These are phyloP conservation scores for Colletotrichum sp. DNA, from an alignment of 2,329 filamentous ascomycete genomes.

Conservation along the genomic window DNA sequence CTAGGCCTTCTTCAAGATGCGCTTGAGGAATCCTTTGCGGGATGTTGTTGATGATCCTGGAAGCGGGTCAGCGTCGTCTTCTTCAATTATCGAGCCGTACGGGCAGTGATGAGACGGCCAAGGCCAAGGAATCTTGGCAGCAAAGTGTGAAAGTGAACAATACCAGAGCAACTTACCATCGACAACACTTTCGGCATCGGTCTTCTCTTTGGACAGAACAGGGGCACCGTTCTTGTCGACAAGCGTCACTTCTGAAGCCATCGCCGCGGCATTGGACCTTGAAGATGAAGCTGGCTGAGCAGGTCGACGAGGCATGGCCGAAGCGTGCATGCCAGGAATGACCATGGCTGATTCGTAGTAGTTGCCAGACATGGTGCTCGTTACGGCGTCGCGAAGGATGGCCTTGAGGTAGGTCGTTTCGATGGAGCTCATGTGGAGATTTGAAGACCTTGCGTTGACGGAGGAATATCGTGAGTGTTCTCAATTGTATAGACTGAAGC, in stretches of 20 bases:
- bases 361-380: conserved; percentile 1
- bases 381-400: conserved; percentile 1
- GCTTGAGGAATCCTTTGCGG: conserved; percentile 12
- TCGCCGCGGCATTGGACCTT: not conserved
- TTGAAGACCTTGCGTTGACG: not conserved
- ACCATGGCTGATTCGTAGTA: conserved; percentile 19
- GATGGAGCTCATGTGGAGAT: conserved; percentile 8
- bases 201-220: conserved; percentile 11
- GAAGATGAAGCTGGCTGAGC: not conserved
- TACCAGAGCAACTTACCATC: not conserved
- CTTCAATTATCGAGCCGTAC: not conserved
- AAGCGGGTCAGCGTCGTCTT: not conserved
- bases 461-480: not conserved
- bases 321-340: conserved; percentile 11
- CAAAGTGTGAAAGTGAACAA: not conserved
- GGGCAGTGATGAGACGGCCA: not conserved
- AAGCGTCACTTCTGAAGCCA: conserved; percentile 15
- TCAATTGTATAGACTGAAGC: not conserved
- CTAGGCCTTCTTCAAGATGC: conserved; percentile 13
- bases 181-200: not conserved
- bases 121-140: not conserved
- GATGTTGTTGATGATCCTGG: not conserved
- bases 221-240: conserved; percentile 12
- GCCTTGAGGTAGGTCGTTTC: conserved; percentile 13
- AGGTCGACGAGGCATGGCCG: conserved; percentile 14